A percentile compares a stretch with the other conserved stretches of the same genome.
These are phyloP conservation scores for Nitzschia sp. DNA, from an alignment of 108 stramenopile genomes.

Conservation along the genomic window DNA sequence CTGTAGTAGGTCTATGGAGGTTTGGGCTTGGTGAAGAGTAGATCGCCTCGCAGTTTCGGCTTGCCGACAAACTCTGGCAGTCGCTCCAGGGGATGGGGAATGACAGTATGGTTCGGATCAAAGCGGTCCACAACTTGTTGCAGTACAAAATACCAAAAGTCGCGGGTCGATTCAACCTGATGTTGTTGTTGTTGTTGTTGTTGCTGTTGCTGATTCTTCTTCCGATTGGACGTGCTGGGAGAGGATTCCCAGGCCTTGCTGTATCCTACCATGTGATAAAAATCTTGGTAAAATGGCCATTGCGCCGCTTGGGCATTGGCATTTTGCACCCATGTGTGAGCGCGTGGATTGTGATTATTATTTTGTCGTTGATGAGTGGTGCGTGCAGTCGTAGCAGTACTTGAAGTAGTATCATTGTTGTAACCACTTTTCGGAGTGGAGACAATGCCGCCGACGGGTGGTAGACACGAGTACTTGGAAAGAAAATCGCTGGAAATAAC, in stretches of 20 bases:
- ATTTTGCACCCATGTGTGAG: conserved; percentile 19
- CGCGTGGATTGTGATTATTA: too few species aligned
- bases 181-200: background rate
- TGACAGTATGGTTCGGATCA: conserved; percentile 1
- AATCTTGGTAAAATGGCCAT: conserved; percentile 38
- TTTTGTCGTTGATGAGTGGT: too few species aligned
- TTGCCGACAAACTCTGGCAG: background rate
- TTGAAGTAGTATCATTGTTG: background rate
- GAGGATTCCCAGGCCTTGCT: conserved; percentile 39
- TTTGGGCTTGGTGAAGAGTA: background rate
- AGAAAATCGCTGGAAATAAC: background rate
- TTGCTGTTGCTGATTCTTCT: too few species aligned
- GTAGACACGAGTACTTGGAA: conserved; percentile 2
- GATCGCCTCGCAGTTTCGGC: conserved; percentile 14
- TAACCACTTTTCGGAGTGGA: background rate
- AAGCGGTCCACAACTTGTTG: background rate
- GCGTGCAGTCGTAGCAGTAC: too few species aligned
- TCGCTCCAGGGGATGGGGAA: background rate
- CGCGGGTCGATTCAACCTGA: background rate
- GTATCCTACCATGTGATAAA: conserved; percentile 38
- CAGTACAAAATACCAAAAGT: conserved; percentile 24
- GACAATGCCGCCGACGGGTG: too few species aligned
- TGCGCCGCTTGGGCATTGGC: background rate
- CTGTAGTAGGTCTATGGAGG: background rate
- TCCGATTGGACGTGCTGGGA: background rate